A percentile compares a stretch with the other conserved stretches of the same genome.
Conservation (phyloP, 169 alveolate species). For the Theileria annulata region DNA sequence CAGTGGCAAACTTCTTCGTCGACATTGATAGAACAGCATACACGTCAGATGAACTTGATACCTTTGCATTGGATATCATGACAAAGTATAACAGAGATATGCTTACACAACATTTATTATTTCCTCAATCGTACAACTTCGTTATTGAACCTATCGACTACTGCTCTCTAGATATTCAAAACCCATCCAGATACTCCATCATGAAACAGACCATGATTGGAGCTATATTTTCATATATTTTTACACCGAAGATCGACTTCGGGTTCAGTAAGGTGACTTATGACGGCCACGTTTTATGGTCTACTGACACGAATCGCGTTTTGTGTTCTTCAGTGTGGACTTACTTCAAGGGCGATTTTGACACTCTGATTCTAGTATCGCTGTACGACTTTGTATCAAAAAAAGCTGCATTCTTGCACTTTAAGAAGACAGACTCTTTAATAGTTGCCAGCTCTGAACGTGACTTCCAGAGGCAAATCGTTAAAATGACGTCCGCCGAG, state of each 20-base stretch:
- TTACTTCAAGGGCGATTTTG: slow-evolving; percentile 6
- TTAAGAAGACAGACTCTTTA: not conserved
- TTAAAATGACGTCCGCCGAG: not conserved
- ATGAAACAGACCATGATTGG: slow-evolving; percentile 6
- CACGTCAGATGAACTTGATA: not conserved
- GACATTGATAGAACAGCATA: not conserved
- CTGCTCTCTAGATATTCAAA: not conserved
- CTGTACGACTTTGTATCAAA: not conserved
- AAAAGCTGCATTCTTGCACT: not conserved
- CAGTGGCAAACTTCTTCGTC: not conserved
- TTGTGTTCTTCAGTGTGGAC: slow-evolving; percentile 1
- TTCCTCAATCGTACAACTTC: not conserved
- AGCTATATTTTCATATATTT: not conserved
- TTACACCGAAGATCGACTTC: not conserved
- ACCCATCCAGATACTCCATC: not conserved
- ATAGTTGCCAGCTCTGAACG: not conserved
- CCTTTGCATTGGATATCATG: not conserved
- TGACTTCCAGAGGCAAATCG: not conserved
- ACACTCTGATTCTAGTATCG: not conserved
- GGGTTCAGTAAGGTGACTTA: not conserved
- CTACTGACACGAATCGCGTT: not conserved
- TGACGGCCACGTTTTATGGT: not conserved
- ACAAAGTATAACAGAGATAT: not conserved
- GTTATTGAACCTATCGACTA: not conserved
- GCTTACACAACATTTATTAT: not conserved